Evolutionary conservation across 495 filamentous ascomycete species (phyloP), one percentile per base, ranked within the genome.

Genomic region (Chlorociboria aeruginascens): DNA sequence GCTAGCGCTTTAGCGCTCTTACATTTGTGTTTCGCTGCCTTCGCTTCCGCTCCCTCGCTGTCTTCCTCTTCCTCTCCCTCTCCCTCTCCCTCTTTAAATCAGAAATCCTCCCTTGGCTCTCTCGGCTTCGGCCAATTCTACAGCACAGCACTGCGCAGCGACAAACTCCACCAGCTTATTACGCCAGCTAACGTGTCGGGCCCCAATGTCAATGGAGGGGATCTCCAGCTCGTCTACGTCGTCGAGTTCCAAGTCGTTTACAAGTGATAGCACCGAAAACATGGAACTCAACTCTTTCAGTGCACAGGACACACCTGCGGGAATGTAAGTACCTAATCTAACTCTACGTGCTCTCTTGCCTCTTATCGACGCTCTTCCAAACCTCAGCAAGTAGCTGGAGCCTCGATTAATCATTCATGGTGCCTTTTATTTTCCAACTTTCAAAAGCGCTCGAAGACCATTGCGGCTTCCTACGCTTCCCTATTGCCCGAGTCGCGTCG

Each of bases 201-300:
- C 30, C 20, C 30, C 9, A 4, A 32, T 31, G 33, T 8, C 38
- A 46, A 54, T 58, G 51, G 43, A 52, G 28, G 20, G 4, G 20
- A 25, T 28, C 12, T 1, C 42, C 34, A 11, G 11, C 29, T 7
- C 20, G 4, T 25, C 20, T 25, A 25, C 20, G 4, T 39, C 29
- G 6, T 58, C 55, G 7, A 54, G 51, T 41, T 58, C 55, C 8
- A 51, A 20, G 34, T 58, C 55, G 4, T 47, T 58, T 29, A 57
- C 55, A 2, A 53, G 47, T 40, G 33, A 40, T 13, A 57, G 51
- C 32, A 50, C 50, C 1, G 50, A 51, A 17, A 51, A 43, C 16
- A 51, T 57, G 48, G 55, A 54, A 28, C 38, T 54, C 8, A 51
- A 54, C 13, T 32, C 17, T 17, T 38, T 51, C 35, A 53, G 38